These are phyloP conservation scores for Linum usitatissimum DNA, from an alignment of 345 rosid species.

Conservation along the genomic window DNA sequence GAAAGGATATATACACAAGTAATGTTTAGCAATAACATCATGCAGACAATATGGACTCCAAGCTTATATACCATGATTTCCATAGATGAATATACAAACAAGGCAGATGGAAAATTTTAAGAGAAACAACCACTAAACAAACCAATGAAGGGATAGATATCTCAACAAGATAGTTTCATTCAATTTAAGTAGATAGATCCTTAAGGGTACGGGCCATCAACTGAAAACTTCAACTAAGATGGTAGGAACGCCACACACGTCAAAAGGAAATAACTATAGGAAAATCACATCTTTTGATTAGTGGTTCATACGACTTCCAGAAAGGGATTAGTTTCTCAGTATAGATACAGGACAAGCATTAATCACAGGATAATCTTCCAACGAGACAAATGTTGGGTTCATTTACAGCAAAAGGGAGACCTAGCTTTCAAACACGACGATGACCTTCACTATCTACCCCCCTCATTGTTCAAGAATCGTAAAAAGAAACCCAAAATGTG, in stretches of 20 bases:
- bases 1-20: too few species aligned
- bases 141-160: too few species aligned
- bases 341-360: not conserved
- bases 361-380: not conserved
- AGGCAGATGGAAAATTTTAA: too few species aligned
- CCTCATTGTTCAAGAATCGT: not conserved
- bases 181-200: not conserved
- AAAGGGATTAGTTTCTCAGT: not conserved
- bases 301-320: not conserved
- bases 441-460: not conserved
- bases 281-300: not conserved
- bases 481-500: not conserved
- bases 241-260: not conserved
- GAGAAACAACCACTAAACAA: too few species aligned
- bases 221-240: not conserved
- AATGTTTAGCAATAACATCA: too few species aligned
- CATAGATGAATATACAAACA: too few species aligned
- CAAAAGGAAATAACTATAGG: not conserved
- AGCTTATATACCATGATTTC: too few species aligned
- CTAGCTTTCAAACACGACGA: not conserved
- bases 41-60: too few species aligned
- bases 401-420: too few species aligned
- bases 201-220: not conserved
- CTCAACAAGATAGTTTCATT: too few species aligned
- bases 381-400: not conserved